These are phyloP conservation scores for Aspergillus carbonarius DNA, from an alignment of 2,329 filamentous ascomycete genomes.

Conservation along the genomic window DNA sequence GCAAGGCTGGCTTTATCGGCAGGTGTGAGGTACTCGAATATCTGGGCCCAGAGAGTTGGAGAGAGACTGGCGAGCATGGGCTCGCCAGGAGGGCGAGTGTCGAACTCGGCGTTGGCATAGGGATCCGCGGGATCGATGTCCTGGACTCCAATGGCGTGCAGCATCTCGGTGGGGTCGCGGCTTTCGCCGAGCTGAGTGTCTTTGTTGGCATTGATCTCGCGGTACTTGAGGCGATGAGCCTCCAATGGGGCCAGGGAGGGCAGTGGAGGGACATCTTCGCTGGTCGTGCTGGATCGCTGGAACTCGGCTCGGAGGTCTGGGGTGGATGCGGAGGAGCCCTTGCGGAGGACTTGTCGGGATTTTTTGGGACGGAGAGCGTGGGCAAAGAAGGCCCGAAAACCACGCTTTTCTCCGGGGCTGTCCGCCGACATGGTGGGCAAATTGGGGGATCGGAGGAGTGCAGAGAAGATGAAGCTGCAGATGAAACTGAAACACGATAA, in stretches of 20 bases:
- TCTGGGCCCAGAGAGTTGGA: conserved; percentile 46
- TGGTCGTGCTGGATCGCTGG: conserved; percentile 17
- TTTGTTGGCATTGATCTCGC: conserved; percentile 24
- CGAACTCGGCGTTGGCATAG: conserved; percentile 15
- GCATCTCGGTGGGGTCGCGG: conserved; percentile 37
- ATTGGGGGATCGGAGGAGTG: background rate
- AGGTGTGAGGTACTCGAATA: conserved; percentile 45
- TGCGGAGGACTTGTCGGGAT: conserved; percentile 38
- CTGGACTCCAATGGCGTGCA: conserved; percentile 36
- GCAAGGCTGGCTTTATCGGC: conserved; percentile 52
- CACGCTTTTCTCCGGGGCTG: conserved; percentile 31
- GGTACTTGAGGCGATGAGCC: conserved; percentile 36
- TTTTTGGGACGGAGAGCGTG: conserved; percentile 36
- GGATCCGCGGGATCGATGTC: conserved; percentile 28
- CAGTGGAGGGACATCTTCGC: conserved; percentile 29
- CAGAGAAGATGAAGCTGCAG: background rate
- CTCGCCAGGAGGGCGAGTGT: conserved; percentile 38
- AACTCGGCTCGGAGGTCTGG: conserved; percentile 27
- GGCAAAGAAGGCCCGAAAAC: conserved; percentile 30
- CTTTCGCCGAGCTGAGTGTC: conserved; percentile 40
- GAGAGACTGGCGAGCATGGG: conserved; percentile 48
- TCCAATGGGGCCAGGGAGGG: conserved; percentile 35
- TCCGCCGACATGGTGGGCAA: conserved; percentile 29
- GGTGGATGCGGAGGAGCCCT: conserved; percentile 29
- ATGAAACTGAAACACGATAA: background rate